Evolutionary conservation across 257 asterid genomes (phyloP), one percentile per base, ranked within the genome.

Genomic region (Ocimum tenuiflorum): DNA sequence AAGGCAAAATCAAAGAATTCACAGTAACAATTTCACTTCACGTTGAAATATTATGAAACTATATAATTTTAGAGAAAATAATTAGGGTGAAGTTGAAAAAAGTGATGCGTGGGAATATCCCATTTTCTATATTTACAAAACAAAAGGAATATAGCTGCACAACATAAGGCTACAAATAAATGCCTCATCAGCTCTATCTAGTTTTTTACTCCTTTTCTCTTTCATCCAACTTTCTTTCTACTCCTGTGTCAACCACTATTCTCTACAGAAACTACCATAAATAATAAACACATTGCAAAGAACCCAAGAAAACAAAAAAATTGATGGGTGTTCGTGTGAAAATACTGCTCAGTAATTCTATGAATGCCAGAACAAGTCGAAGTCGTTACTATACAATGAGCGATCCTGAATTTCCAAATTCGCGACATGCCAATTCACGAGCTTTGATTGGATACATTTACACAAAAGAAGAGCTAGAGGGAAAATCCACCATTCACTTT

Each of bases 401-500:
- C 95, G 91, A 68, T 94, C 97, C 68, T 90, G 97, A 73, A 90
- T 90, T 82, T 94, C 99, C 88, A 94, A 70, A 82, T 88, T 88
- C 7, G 97, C 97, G 2, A 86, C 89, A 65, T 90, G 97, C 95
- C 95, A 90, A 69, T 90, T 90, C 57, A 94, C 77, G 68, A 94
- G 89, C 95, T 80, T 81, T 7, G 94, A 90, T 59, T 90, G 99
- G 76, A 90, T 74, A 72, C 91, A 85, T 81, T 94, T 94, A 81
- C 96, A 94, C 75, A 86, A 41, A 24, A 90, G 78, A 71, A 94
- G 85, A 45, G 89, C 95, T 33, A 85, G 75, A 20, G 99, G 99
- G 46, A 94, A 94, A 22, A 94, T 90, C 99, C 99, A 94, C 99
- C 97, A 94, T 64, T 88, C 99, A 73, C 95, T 84, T 82, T 90